Conservation (phyloP, 176 grass and related monocot species). For the Microstegium vimineum region DNA sequence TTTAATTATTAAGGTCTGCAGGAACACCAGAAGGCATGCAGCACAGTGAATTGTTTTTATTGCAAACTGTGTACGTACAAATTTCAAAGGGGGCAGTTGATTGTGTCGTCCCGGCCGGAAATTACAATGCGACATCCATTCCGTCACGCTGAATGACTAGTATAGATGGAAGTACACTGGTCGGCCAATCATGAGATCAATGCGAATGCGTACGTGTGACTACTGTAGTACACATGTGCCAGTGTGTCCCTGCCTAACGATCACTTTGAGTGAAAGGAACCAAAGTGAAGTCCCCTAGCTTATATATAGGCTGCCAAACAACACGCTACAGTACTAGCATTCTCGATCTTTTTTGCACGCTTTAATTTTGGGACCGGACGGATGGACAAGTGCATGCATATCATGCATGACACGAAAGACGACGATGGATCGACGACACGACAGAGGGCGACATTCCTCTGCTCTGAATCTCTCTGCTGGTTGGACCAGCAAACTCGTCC, state of each 20-base stretch:
- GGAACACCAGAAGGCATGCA: background rate
- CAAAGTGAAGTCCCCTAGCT: background rate
- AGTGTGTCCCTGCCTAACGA: background rate
- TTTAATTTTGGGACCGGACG: background rate
- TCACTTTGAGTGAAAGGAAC: slow-evolving; percentile 21
- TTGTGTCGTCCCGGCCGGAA: background rate
- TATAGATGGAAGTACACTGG: no score
- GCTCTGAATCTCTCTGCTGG: no score
- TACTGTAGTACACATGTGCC: no score
- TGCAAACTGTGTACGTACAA: background rate
- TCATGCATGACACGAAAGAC: background rate
- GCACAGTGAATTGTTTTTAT: background rate
- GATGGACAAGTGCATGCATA: background rate
- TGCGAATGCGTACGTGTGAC: no score
- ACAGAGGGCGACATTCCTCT: background rate
- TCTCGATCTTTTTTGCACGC: background rate
- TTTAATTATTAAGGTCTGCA: no score
- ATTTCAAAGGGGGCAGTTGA: background rate
- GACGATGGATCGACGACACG: no score
- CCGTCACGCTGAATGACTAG: background rate
- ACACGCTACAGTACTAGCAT: background rate
- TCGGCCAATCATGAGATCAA: background rate
- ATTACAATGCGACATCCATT: background rate
- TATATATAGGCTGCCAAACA: background rate
- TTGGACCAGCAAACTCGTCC: no score